phyloP scores from a whole-genome alignment of 176 grass and related monocot species.

The Bothriochloa decipiens region DNA sequence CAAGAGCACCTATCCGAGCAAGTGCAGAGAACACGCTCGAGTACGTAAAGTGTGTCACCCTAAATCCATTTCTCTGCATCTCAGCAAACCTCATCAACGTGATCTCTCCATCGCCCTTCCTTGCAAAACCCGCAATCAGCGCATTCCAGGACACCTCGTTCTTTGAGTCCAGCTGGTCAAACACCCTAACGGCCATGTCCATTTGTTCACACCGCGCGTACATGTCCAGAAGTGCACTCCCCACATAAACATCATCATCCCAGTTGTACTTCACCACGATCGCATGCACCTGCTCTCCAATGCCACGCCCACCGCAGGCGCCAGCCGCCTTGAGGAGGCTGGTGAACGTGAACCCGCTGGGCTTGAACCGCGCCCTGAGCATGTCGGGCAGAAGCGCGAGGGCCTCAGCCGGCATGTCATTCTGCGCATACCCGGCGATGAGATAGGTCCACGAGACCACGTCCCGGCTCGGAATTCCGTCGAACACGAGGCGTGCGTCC shows the following conservation, averaged over 20 bases:
- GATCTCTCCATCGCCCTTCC: conserved; percentile 57
- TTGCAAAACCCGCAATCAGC: conserved; percentile 60
- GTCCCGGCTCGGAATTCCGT: conserved; percentile 50
- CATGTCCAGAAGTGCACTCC: conserved; percentile 75
- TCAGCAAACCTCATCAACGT: conserved; percentile 49
- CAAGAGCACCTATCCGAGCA: conserved; percentile 59
- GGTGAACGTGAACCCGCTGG: conserved; percentile 65
- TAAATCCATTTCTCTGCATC: conserved; percentile 64
- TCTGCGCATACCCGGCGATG: conserved; percentile 67
- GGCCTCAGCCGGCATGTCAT: conserved; percentile 48
- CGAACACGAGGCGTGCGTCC: conserved; percentile 57
- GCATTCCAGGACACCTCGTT: conserved; percentile 78
- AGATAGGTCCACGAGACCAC: conserved; percentile 74
- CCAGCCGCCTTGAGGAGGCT: conserved; percentile 71
- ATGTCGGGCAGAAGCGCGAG: conserved; percentile 49
- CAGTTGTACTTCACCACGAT: conserved; percentile 53
- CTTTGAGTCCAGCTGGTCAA: conserved; percentile 56
- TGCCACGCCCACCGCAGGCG: neutral
- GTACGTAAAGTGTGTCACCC: conserved; percentile 64
- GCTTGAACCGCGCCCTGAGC: conserved; percentile 36
- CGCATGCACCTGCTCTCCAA: conserved; percentile 52
- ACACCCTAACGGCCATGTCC: conserved; percentile 52
- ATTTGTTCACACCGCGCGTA: conserved; percentile 55
- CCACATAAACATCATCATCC: conserved; percentile 58
- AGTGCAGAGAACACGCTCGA: conserved; percentile 64